phyloP scores from a whole-genome alignment of 768 basidiomycete species.

The Mycena rebaudengoi region DNA sequence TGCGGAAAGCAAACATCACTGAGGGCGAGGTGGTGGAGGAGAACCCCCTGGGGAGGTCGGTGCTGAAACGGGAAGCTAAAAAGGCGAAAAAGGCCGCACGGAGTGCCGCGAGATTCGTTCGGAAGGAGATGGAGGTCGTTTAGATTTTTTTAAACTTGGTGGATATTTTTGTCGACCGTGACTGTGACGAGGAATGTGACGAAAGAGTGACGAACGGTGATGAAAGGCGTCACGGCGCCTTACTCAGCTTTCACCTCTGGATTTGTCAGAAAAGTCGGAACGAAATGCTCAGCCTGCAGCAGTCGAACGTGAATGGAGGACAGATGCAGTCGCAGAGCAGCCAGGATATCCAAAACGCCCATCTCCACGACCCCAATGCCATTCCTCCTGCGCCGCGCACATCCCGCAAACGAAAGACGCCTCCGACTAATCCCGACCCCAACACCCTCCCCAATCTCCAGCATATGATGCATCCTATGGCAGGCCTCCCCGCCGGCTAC shows the following conservation, averaged over 20 bases:
- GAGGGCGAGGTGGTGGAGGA: constrained; percentile 55
- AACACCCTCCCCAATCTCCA: constrained; percentile 38
- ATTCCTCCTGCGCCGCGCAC: constrained; percentile 54
- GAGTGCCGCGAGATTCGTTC: constrained; percentile 23
- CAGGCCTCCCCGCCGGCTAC: constrained; percentile 57
- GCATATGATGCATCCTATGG: constrained; percentile 57
- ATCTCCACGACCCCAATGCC: constrained; percentile 43
- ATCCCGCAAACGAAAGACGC: constrained; percentile 75
- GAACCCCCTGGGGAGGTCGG: constrained; percentile 68
- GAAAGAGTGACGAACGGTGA: constrained; percentile 59
- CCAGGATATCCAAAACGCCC: constrained; percentile 20
- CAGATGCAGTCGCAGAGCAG: constrained; percentile 9
- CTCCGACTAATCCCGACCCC: constrained; percentile 49
- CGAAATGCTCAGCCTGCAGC: constrained; percentile 2
- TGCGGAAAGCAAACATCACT: constrained; percentile 60
- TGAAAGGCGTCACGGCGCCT: constrained; percentile 34
- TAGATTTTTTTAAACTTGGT: too few species aligned
- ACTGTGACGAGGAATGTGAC: constrained; percentile 48
- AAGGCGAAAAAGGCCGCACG: constrained; percentile 62
- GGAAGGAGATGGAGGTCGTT: constrained; percentile 55
- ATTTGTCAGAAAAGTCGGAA: neutral
- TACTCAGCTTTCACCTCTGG: neutral
- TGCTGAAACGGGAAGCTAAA: constrained; percentile 73
- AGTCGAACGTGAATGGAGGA: constrained; percentile 6
- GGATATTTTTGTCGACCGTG: too few species aligned